Base-by-base conservation (phyloP, 768 basidiomycete genomes). In the Paxillus ammoniavirescens region DNA sequence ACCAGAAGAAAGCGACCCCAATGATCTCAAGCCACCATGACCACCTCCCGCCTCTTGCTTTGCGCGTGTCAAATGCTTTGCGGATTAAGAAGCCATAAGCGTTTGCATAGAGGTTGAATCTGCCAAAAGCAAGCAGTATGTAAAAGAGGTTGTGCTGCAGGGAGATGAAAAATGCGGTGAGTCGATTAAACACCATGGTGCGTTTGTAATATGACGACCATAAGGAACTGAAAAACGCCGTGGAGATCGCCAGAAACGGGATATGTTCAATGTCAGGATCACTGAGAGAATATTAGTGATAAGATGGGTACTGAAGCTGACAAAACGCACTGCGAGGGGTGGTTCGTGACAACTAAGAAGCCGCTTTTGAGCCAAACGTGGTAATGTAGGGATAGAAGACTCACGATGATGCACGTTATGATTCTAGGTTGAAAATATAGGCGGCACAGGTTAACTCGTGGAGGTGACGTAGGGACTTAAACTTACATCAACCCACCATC, bases 401-500 rank as follows among this genome's bases (percentile, higher is more conserved):
- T 77, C 66, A 93, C 93, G 77, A 73, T 98, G 95, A 74, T 98
- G 95, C 44, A 95, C 85, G 63, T 98, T 97, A 67, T 99, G 97
- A 66, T 90, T 92, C 89, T 92, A 58, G 33, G 47, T 10, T 21
- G 45, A 23, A 12, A n/a, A 21, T 38, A 31, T 18, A 33, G 15
- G 15, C 30, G 37, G 36, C 35, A 45, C 58, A 28, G 60, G 42
- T 59, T 33, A 49, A 26, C n/a, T 30, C 40, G 18, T 35, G 42
- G 49, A 26, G 37, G 23, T 37, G 48, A 54, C 37, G 48, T 2
- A 48, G 53, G n/a, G 53, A 41, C 10, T 36, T 47, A 12, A n/a
- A 84, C 93, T 74, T 62, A 95, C 94, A 68, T 94, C 82, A 38
- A 93, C 91, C 96, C 96, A 99, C 97, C 97, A 99, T 38, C 94